Evolutionary conservation across 2,329 filamentous ascomycete genomes (phyloP), one percentile per base, ranked within the genome.

Genomic region (Furcasterigmium furcatum): DNA sequence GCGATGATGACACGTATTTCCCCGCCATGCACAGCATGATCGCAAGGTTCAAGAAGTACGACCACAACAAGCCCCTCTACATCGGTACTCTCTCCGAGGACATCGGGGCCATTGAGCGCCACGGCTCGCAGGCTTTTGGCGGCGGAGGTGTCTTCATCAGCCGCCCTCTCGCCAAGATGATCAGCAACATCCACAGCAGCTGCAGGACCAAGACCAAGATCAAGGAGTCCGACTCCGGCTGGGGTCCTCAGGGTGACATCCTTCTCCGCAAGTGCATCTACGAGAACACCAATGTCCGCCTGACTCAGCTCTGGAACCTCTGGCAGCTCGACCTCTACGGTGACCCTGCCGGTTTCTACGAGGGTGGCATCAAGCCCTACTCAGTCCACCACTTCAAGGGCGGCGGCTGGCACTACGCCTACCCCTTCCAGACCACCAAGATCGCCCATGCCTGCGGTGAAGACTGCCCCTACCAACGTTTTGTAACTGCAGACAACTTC

Each of bases 1-100:
- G 81, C 57, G 80, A 85, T 52, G 81, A 85, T 52, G 81, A 85
- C 51, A 85, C 81, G 4, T 84, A 82, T 58, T 84, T 84, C 66
- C 73, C 76, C 5, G 81, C 74, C 46, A 79, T 83, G 59, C 66
- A 80, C 44, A 71, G 64, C 10, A 63, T 85, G 12, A 66, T 75
- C 4, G 65, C 76, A 30, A 74, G 69, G 40, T 67, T 84, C 35
- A 63, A 62, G n/a, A 61, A 68, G 5, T 79, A 75, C 55, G 76
- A 84, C 52, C 64, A 76, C 47, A 67, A 62, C 2, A 62, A 71
- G 39, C 68, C 74, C 47, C 72, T 80, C 55, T 85, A 84, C 56
- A 71, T 84, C 38, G 81, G 81, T 36, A 79, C 78, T 5, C 59
- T 85, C 13, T 83, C 81, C 0, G 81, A 85, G 59, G 79, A 82